These are phyloP conservation scores for Acrocalymma vagum DNA, from an alignment of 2,329 filamentous ascomycete genomes.

Conservation along the genomic window DNA sequence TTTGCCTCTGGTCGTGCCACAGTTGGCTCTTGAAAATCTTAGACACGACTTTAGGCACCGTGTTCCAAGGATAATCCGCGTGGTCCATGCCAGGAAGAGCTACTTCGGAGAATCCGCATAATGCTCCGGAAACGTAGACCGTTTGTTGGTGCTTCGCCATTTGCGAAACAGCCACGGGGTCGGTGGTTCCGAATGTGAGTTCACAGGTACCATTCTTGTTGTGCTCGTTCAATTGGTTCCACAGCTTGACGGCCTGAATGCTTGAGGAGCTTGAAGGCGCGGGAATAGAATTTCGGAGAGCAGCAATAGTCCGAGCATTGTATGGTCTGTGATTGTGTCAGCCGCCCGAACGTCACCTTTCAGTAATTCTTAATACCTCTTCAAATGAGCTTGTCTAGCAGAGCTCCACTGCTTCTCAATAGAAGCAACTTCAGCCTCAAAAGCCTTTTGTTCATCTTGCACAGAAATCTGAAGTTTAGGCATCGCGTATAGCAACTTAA, in stretches of 20 bases:
- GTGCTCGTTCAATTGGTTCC: slow-evolving; percentile 46
- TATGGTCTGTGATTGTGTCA: slow-evolving; percentile 36
- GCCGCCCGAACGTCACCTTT: too few relatives aligned
- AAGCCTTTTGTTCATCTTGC: slow-evolving; percentile 32
- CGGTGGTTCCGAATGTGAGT: slow-evolving; percentile 50
- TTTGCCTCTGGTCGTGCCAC: slow-evolving; percentile 53
- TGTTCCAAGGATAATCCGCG: slow-evolving; percentile 55
- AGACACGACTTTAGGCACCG: slow-evolving; percentile 51
- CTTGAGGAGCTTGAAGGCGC: slow-evolving; percentile 38
- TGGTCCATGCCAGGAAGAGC: slow-evolving; percentile 51
- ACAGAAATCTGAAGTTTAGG: slow-evolving; percentile 19
- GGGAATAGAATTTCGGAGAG: slow-evolving; percentile 38
- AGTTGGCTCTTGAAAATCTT: slow-evolving; percentile 52
- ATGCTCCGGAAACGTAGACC: slow-evolving; percentile 52
- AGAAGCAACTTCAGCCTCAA: slow-evolving; percentile 40
- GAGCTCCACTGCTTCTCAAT: slow-evolving; percentile 47
- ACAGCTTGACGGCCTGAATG: slow-evolving; percentile 47
- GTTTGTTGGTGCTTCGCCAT: slow-evolving; percentile 51
- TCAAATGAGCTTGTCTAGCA: slow-evolving; percentile 20
- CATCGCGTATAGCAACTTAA: slow-evolving; percentile 12
- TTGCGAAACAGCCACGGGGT: slow-evolving; percentile 45
- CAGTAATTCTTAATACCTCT: slow-evolving; percentile 9
- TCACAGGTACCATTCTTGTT: slow-evolving; percentile 44
- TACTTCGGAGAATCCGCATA: slow-evolving; percentile 51
- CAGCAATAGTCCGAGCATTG: slow-evolving; percentile 43